Base-by-base conservation (phyloP, 768 basidiomycete genomes). In the Rhizopogon rudus region DNA sequence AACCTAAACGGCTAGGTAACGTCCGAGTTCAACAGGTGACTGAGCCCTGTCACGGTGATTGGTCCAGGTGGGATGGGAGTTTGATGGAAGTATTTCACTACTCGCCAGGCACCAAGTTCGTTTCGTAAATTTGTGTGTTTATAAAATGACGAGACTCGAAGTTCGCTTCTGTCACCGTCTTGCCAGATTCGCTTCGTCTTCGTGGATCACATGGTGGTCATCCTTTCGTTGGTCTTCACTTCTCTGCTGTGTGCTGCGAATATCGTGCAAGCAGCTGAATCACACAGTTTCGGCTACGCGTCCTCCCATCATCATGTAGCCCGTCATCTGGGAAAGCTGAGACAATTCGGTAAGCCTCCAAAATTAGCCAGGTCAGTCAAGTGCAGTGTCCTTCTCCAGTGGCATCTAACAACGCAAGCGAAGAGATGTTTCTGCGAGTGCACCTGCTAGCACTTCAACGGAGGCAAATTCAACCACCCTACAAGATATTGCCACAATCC, bases 401-500 rank as follows among this genome's bases (percentile, higher is more conserved):
- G 46, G 25, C 25, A 35, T 49, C 16, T 49, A 25, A 22, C 8
- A 35, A 14, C 6, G 48, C 20, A 37, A 37, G 16, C 20, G 35
- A 37, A 37, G 48, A 25, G 5, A 49, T 49, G 20, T 9, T 16
- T 16, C 22, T 7, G 8, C 54, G 3, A 53, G 25, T n/a, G 29
- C 28, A 25, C 35, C 25, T 28, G n/a, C 35, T 28, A 35, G 44
- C 14, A 49, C 49, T 28, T 35, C 35, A 39, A 54, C 46, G 31
- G 37, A 40, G 14, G 42, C 63, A 6, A 60, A 58, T 40, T 54
- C 66, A 20, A 17, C 60, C 28, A 63, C 63, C 0, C 57, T 62
- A 10, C 55, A 61, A 50, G 74, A 75, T 33, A 69, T 79, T 40
- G 65, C 63, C 13, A 71, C 60, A 16, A 65, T 76, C 25, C 70